Percentiles rank a stretch among this genome's conserved stretches.
phyloP scores from a whole-genome alignment of 306 rosid species.

The Bauhinia variegata region DNA sequence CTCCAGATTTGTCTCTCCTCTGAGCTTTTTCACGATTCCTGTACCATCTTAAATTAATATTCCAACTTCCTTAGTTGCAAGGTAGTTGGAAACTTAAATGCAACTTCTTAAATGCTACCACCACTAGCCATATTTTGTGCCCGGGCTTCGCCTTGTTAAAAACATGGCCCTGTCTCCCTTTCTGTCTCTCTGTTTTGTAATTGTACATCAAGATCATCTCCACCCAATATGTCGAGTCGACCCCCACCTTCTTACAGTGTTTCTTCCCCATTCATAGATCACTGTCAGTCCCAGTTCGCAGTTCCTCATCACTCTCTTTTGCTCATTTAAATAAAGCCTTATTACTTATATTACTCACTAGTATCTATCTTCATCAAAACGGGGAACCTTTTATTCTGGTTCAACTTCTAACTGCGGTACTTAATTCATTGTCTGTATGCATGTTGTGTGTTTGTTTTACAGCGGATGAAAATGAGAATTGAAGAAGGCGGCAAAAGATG shows the following conservation, averaged over 20 bases:
- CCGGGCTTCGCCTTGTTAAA: slow-evolving; percentile 44
- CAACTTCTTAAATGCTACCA: slow-evolving; percentile 74
- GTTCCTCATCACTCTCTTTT: slow-evolving; percentile 4
- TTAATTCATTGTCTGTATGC: too few species aligned
- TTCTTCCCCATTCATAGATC: slow-evolving; percentile 46
- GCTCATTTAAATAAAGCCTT: slow-evolving; percentile 25
- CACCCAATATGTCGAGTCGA: slow-evolving; percentile 19
- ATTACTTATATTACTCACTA: too few species aligned
- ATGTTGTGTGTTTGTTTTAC: slow-evolving; percentile 12
- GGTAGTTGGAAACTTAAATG: slow-evolving; percentile 83
- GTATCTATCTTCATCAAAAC: not conserved
- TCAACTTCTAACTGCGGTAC: slow-evolving; percentile 4
- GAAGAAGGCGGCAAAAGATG: not conserved
- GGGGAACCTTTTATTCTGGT: slow-evolving; percentile 20
- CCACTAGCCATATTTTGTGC: too few species aligned
- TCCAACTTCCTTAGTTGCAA: slow-evolving; percentile 72
- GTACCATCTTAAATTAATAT: slow-evolving; percentile 66
- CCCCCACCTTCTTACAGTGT: slow-evolving; percentile 7
- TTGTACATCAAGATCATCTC: slow-evolving; percentile 25
- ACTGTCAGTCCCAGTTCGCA: slow-evolving; percentile 40
- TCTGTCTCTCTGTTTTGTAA: not conserved
- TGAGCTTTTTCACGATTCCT: slow-evolving; percentile 64
- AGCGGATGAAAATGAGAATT: slow-evolving; percentile 26
- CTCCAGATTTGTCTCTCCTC: slow-evolving; percentile 81
- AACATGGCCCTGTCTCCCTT: too few species aligned